These are phyloP conservation scores for Trametes cinnabarina DNA, from an alignment of 768 basidiomycete genomes.

Conservation along the genomic window DNA sequence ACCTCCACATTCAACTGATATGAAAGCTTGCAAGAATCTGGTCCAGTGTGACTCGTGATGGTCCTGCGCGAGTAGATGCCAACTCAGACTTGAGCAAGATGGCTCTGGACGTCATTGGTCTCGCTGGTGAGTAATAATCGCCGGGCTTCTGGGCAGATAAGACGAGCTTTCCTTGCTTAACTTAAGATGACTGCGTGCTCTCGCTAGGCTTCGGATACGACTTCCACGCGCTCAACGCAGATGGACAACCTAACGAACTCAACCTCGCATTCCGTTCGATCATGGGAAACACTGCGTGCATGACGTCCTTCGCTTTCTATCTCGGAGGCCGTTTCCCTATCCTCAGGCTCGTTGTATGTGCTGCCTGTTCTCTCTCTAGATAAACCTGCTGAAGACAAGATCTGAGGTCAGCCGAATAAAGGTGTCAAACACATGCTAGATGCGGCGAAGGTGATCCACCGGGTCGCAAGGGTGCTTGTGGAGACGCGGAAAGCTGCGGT, in stretches of 20 bases:
- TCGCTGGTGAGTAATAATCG: slow-evolving; percentile 30
- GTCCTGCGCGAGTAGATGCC: slow-evolving; percentile 28
- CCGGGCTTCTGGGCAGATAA: neutral
- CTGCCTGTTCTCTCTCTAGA: too few relatives aligned
- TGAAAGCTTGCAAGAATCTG: slow-evolving; percentile 11
- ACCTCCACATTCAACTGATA: neutral
- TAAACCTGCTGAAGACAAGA: neutral
- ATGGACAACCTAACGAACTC: slow-evolving; percentile 30
- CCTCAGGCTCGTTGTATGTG: slow-evolving; percentile 23
- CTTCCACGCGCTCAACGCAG: slow-evolving; percentile 32
- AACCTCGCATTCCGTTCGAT: slow-evolving; percentile 29
- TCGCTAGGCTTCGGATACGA: slow-evolving; percentile 34
- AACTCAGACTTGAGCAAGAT: slow-evolving; percentile 32
- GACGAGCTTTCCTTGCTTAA: too few relatives aligned
- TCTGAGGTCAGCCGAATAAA: too few relatives aligned
- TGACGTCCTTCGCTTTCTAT: neutral
- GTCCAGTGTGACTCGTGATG: slow-evolving; percentile 3
- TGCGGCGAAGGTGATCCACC: too few relatives aligned
- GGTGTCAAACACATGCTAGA: too few relatives aligned
- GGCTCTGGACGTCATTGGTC: slow-evolving; percentile 43
- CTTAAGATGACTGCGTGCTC: neutral
- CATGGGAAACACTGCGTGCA: slow-evolving; percentile 7
- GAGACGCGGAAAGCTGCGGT: slow-evolving; percentile 33
- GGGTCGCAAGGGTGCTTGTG: too few relatives aligned
- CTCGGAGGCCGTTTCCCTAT: slow-evolving; percentile 15